A percentile compares a stretch with the other conserved stretches of the same genome.
Evolutionary conservation across 768 basidiomycete genomes (phyloP).

Genomic region (Pleurotus giganteus): DNA sequence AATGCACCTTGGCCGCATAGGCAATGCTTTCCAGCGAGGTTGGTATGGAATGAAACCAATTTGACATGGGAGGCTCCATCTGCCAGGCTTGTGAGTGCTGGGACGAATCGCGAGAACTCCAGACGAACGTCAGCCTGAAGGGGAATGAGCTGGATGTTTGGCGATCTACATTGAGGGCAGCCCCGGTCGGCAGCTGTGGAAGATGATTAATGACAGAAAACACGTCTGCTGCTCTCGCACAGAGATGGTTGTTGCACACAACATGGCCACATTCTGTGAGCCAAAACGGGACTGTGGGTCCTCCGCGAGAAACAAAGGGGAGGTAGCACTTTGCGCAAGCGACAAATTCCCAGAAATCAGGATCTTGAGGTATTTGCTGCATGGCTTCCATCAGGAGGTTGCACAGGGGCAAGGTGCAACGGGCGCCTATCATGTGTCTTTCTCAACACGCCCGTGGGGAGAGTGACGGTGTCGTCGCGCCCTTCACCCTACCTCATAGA

Average conservation of each 20-base stretch:
- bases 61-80: constrained; percentile 81
- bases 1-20: constrained; percentile 60
- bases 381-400: no score
- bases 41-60: constrained; percentile 74
- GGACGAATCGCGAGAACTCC: not conserved
- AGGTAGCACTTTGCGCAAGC: constrained; percentile 69
- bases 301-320: constrained; percentile 53
- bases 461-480: no score
- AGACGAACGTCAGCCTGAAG: constrained; percentile 65
- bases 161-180: constrained; percentile 66
- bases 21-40: constrained; percentile 61
- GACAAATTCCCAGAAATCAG: constrained; percentile 83
- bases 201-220: not conserved
- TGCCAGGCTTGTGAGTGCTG: constrained; percentile 23
- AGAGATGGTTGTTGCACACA: constrained; percentile 82
- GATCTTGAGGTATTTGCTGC: constrained; percentile 24
- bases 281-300: constrained; percentile 76
- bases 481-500: no score
- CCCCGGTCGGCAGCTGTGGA: constrained; percentile 65
- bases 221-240: constrained; percentile 35
- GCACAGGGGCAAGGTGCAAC: no score
- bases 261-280: constrained; percentile 87
- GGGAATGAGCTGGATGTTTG: constrained; percentile 65
- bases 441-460: no score
- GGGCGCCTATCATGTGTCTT: no score